phyloP scores from a whole-genome alignment of 2,329 filamentous ascomycete species.

The Gnomoniopsis smithogilvyi region DNA sequence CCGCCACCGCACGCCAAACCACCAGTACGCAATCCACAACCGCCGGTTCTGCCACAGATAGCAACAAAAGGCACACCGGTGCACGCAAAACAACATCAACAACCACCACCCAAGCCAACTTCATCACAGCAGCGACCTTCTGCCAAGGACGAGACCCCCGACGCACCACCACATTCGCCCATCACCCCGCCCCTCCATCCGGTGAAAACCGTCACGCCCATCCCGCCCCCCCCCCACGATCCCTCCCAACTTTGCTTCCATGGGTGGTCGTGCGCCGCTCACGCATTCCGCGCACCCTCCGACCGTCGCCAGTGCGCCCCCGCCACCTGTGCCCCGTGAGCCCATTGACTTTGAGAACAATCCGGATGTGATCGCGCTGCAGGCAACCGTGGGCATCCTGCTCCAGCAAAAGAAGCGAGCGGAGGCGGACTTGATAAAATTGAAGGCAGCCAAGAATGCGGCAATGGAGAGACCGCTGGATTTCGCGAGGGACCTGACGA shows the following conservation, averaged over 20 bases:
- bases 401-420: conserved; percentile 83
- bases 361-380: conserved; percentile 82
- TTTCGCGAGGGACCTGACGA: conserved; percentile 66
- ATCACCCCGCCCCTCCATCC: conserved; percentile 1
- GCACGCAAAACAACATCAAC: neutral
- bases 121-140: conserved; percentile 5
- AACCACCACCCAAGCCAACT: neutral
- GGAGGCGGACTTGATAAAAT: conserved; percentile 66
- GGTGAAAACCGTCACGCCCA: conserved; percentile 10
- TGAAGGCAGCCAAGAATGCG: conserved; percentile 67
- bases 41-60: neutral
- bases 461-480: conserved; percentile 68
- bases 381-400: conserved; percentile 79
- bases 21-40: neutral
- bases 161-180: conserved; percentile 9
- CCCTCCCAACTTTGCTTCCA: conserved; percentile 26
- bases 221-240: conserved; percentile 17
- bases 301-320: conserved; percentile 30
- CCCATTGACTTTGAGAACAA: conserved; percentile 63
- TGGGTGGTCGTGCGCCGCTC: conserved; percentile 32
- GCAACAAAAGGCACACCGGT: neutral
- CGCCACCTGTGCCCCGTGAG: conserved; percentile 45
- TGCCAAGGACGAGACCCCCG: conserved; percentile 7
- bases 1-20: conserved; percentile 23
- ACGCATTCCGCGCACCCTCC: conserved; percentile 43